These are phyloP conservation scores for Calonectria pauciramosa DNA, from an alignment of 2,329 filamentous ascomycete genomes.

Conservation along the genomic window DNA sequence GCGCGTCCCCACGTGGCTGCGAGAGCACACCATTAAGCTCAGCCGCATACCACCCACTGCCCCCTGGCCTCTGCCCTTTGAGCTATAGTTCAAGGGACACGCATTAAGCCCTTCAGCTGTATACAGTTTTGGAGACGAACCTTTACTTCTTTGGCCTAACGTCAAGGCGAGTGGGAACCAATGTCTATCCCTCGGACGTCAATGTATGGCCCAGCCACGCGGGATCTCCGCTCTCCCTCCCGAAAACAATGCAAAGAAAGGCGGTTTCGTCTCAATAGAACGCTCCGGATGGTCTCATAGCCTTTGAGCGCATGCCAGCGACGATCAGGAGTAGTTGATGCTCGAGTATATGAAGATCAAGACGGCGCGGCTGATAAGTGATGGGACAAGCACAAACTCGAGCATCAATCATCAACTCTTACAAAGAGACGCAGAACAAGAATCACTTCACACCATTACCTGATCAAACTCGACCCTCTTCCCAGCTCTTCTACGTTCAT, in stretches of 20 bases:
- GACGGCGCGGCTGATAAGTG: not conserved
- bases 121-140: not conserved
- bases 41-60: not conserved
- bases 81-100: not conserved
- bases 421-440: not conserved
- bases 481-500: not conserved
- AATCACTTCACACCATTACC: not conserved
- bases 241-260: constrained; percentile 31
- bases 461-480: not conserved
- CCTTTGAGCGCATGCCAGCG: constrained; percentile 32
- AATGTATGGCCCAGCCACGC: constrained; percentile 29
- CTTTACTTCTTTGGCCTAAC: constrained; percentile 22
- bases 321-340: not conserved
- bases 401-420: not conserved
- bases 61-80: not conserved
- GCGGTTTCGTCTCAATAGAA: constrained; percentile 4
- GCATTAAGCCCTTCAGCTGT: not conserved
- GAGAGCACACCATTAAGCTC: not conserved
- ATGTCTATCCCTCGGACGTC: constrained; percentile 4
- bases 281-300: not conserved
- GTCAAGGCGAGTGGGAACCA: not conserved
- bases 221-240: constrained; percentile 12
- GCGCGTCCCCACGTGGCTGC: not conserved
- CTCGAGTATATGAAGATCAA: constrained; percentile 38
- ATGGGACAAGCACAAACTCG: not conserved